Evolutionary conservation across 106 monocot genomes (phyloP), one percentile per base, ranked within the genome.

Genomic region (Dendrobium officinale): DNA sequence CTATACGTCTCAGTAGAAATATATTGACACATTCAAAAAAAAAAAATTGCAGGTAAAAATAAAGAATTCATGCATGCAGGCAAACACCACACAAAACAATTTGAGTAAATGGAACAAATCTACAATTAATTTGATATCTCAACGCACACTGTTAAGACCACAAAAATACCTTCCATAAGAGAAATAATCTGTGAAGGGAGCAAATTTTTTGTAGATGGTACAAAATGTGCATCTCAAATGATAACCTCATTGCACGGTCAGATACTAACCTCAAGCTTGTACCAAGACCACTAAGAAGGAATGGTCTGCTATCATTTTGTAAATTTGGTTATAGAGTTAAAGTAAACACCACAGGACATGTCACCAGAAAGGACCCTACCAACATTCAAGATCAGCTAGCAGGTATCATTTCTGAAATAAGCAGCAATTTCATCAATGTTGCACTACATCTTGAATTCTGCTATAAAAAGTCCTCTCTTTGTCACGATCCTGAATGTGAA

Each of bases 401-500:
- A 91, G 83, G 83, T 78, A 84, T 75, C 47, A 90, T 75, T 80
- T 81, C 75, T 80, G 84, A 86, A 81, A 83, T 81, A 87, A 87
- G 89, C 80, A 87, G 87, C 81, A 81, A 82, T 61, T 83, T 81
- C 55, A 88, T 93, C 82, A 84, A 83, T 75, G 72, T 90, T 90
- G 86, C 86, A 88, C 80, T 86, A 93, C 85, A 87, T 79, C 83
- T 87, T 83, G 85, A 87, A 80, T 80, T 85, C 90, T 80, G 81
- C 90, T 87, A 85, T 88, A 88, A 67, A 82, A 88, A 86, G 80
- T 83, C 93, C 85, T 88, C 72, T 84, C 87, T 89, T 83, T 87
- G 89, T 91, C 89, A 84, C 89, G 78, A 77, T 91, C 81, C 87
- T 89, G 89, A 91, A 93, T 86, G 87, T 86, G 87, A 91, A 93